A percentile compares a stretch with the other conserved stretches of the same genome.
phyloP scores from a whole-genome alignment of 805 yeast species.

The Candida glaebosa region DNA sequence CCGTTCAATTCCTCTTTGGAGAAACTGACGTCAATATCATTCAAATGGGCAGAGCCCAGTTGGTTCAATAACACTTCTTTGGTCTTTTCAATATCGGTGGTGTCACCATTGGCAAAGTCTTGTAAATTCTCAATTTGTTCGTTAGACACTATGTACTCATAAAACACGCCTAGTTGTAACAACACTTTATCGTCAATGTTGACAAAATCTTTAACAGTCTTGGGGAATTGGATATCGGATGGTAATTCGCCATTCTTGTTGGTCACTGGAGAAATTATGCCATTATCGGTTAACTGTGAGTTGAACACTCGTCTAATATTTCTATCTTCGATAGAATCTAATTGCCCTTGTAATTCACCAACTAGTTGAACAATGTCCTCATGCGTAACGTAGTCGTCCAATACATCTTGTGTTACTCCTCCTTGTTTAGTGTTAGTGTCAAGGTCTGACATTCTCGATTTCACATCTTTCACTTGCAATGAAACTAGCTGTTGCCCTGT shows the following conservation, averaged over 20 bases:
- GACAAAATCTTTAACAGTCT: conserved; percentile 50
- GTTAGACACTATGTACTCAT: conserved; percentile 71
- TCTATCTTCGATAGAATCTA: conserved; percentile 75
- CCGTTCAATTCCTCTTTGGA: conserved; percentile 49
- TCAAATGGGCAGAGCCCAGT: background rate
- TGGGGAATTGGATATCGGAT: conserved; percentile 51
- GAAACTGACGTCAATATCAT: background rate
- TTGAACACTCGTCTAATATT: conserved; percentile 69
- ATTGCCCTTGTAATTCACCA: conserved; percentile 85
- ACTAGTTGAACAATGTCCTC: conserved; percentile 86
- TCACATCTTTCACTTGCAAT: conserved; percentile 58
- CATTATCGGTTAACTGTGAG: conserved; percentile 37
- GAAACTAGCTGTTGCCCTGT: conserved; percentile 80
- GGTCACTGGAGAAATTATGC: conserved; percentile 61
- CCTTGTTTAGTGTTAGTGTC: conserved; percentile 12
- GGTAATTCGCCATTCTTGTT: conserved; percentile 78
- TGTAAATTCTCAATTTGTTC: conserved; percentile 2
- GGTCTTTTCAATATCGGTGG: conserved; percentile 4
- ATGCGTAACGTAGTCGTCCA: conserved; percentile 67
- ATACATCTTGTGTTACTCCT: conserved; percentile 11
- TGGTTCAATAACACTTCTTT: conserved; percentile 2
- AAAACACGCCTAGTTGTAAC: conserved; percentile 61
- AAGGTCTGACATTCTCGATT: conserved; percentile 29
- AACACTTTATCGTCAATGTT: conserved; percentile 43
- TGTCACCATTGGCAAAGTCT: background rate